Evolutionary conservation across 805 yeast species (phyloP), one percentile per base, ranked within the genome.

Genomic region (Ogataea populi-albae): DNA sequence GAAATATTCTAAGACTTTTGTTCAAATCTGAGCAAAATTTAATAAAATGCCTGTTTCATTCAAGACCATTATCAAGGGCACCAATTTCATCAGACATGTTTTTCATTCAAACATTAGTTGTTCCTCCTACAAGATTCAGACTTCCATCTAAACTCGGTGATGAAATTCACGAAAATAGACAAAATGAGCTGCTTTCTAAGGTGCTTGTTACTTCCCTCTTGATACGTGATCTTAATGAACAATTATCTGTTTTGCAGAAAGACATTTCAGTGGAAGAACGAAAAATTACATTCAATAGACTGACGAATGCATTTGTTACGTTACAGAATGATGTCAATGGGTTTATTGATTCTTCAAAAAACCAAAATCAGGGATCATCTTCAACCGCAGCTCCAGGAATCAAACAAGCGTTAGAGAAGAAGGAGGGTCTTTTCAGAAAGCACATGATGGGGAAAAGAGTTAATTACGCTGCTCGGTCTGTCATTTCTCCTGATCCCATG

Each of bases 401-500:
- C 54, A 93, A 93, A 61, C 98, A 93, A 70, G 95, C 96, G 8
- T 71, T 93, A 56, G 99, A 93, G 65, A 91, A 93, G 79, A 93
- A 93, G 62, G 99, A 93, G 66, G 99, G 99, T 60, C 71, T 91
- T 47, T 93, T 93, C 73, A 79, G 99, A 71, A 93, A 91, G 61
- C 96, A 93, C 59, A 93, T 93, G 98, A 93, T 93, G 99, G 99
- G 99, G 61, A 93, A 93, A 73, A 88, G 99, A 71, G 99, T 93
- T 41, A 94, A 93, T 62, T 91, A 86, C 57, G 96, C 98, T 35
- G 98, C 98, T 34, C 87, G 99, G 67, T 91, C 98, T 7, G 99
- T 93, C 54, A 93, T 93, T 65, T 89, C 98, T 5, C 98, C 98
- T 5, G 99, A 93, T 67, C 99, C 99, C 38, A 93, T 85, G 69